phyloP scores from a whole-genome alignment of 106 monocot species.

The Platanthera guangdongensis region DNA sequence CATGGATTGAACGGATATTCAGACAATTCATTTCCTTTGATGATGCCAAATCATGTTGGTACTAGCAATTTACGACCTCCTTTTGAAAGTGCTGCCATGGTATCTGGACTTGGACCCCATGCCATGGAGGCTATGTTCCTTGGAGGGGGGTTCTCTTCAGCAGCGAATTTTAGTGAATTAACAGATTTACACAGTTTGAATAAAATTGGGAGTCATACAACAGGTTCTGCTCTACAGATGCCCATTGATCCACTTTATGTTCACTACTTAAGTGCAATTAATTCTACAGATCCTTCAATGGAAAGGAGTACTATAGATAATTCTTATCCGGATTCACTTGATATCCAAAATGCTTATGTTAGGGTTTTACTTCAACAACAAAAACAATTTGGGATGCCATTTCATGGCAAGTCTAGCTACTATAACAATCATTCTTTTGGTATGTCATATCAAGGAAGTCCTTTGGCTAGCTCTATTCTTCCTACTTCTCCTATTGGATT shows the following conservation, averaged over 20 bases:
- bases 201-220: conserved; percentile 24
- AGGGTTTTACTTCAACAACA: conserved; percentile 29
- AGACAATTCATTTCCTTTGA: conserved; percentile 12
- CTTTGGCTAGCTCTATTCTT: conserved; percentile 35
- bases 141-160: conserved; percentile 15
- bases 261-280: conserved; percentile 42
- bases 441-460: conserved; percentile 45
- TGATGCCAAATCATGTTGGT: conserved; percentile 14
- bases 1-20: conserved; percentile 32
- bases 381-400: conserved; percentile 33
- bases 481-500: conserved; percentile 44
- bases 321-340: conserved; percentile 49
- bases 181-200: conserved; percentile 29
- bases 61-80: conserved; percentile 21
- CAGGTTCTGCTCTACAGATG: conserved; percentile 38
- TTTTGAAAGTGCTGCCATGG: conserved; percentile 27
- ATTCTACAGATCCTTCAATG: conserved; percentile 34
- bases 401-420: conserved; percentile 40
- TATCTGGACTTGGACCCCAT: conserved; percentile 23
- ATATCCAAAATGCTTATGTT: conserved; percentile 28
- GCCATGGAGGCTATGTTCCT: conserved; percentile 15
- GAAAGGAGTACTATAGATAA: conserved; percentile 16
- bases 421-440: conserved; percentile 48
- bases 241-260: conserved; percentile 30
- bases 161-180: conserved; percentile 11